A percentile compares a stretch with the other conserved stretches of the same genome.
Conservation (phyloP, 306 rosid genomes). For the Cicer cuneatum region DNA sequence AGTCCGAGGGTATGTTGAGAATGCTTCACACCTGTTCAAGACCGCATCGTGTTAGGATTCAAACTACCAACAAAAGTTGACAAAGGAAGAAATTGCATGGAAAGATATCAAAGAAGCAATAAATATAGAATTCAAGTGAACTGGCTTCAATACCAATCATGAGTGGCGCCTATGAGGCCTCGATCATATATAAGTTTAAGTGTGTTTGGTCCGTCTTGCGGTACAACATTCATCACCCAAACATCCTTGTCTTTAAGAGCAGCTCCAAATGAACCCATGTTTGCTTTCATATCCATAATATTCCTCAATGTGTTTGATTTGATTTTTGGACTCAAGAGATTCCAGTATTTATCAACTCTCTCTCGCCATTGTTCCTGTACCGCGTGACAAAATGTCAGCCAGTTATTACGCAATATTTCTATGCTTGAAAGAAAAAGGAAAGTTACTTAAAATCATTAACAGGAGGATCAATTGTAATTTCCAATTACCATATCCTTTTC, state of each 20-base stretch:
- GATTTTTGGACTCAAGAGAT: conserved; percentile 71
- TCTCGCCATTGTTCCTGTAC: conserved; percentile 78
- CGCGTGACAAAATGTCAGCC: conserved; percentile 41
- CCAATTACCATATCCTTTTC: conserved; percentile 81
- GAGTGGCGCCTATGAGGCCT: conserved; percentile 86
- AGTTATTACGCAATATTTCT: conserved; percentile 15
- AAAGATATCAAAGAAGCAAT: conserved; percentile 18
- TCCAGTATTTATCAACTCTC: conserved; percentile 88
- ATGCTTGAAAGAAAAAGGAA: background rate
- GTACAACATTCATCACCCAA: conserved; percentile 97
- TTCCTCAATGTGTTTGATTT: conserved; percentile 74
- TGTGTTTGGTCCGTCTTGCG: conserved; percentile 84
- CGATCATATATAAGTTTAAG: conserved; percentile 89
- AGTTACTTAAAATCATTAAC: conserved; percentile 6
- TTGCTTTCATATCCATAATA: conserved; percentile 95
- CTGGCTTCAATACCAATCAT: conserved; percentile 68
- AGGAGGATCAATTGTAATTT: conserved; percentile 32
- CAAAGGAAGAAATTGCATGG: conserved; percentile 21
- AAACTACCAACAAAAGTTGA: conserved; percentile 5
- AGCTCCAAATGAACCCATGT: conserved; percentile 93
- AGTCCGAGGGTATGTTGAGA: conserved; percentile 93
- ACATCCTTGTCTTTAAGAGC: conserved; percentile 81
- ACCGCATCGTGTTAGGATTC: conserved; percentile 37
- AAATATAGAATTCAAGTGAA: conserved; percentile 10
- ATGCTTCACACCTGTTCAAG: conserved; percentile 80